These are phyloP conservation scores for Tylopilus subfusipes DNA, from an alignment of 768 basidiomycete species.

Conservation along the genomic window DNA sequence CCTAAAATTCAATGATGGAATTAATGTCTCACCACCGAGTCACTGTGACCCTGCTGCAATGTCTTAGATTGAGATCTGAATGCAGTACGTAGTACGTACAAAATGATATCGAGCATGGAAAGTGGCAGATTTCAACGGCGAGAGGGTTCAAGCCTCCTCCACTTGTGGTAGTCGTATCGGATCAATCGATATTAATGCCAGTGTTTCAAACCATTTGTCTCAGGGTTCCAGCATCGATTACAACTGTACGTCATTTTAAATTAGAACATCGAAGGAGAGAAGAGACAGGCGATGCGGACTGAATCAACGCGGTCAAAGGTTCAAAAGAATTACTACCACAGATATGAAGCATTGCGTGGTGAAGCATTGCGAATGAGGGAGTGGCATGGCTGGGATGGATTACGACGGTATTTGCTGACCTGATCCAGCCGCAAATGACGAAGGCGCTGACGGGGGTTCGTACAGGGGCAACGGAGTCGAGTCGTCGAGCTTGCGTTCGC, in stretches of 20 bases:
- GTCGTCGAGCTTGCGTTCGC: slow-evolving; percentile 68
- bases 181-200: too few relatives aligned
- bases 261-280: neutral
- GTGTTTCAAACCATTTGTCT: too few relatives aligned
- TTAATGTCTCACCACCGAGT: neutral
- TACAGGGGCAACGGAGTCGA: slow-evolving; percentile 63
- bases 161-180: too few relatives aligned
- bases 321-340: neutral
- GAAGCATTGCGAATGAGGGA: too few relatives aligned
- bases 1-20: neutral
- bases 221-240: neutral
- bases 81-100: slow-evolving; percentile 1
- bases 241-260: neutral
- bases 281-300: slow-evolving; percentile 9
- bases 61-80: slow-evolving; percentile 2
- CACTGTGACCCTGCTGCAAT: slow-evolving; percentile 1
- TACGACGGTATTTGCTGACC: slow-evolving; percentile 7
- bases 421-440: neutral
- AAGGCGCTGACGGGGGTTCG: slow-evolving; percentile 36
- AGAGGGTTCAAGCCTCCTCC: too few relatives aligned
- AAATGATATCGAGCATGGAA: neutral
- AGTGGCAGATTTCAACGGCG: neutral
- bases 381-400: neutral
- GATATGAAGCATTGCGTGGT: neutral
- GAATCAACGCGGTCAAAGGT: slow-evolving; percentile 7